Conservation (phyloP, 495 filamentous ascomycete genomes). For the Choiromyces venosus region DNA sequence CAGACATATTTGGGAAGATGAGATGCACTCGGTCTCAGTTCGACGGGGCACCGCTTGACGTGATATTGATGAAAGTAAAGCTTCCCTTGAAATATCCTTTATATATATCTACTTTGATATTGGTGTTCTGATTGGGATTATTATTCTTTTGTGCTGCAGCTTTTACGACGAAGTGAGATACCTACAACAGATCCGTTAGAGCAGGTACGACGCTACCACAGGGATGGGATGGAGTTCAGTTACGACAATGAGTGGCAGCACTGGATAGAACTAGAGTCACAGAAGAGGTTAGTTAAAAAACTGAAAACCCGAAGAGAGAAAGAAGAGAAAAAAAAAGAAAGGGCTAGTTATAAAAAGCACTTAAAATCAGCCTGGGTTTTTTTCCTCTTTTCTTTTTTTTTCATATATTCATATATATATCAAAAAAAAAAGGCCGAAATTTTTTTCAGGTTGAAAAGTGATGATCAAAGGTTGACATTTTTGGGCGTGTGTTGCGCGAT, state of each 20-base stretch:
- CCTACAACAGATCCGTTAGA: slow-evolving; percentile 36
- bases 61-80: slow-evolving; percentile 40
- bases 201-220: slow-evolving; percentile 31
- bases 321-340: background rate
- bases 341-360: background rate
- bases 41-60: slow-evolving; percentile 37
- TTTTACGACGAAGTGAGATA: slow-evolving; percentile 37
- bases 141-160: slow-evolving; percentile 15
- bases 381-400: background rate
- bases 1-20: slow-evolving; percentile 41
- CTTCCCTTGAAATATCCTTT: slow-evolving; percentile 7
- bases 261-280: slow-evolving; percentile 41
- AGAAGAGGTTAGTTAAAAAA: slow-evolving; percentile 33
- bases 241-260: slow-evolving; percentile 41
- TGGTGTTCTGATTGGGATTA: slow-evolving; percentile 1
- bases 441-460: background rate
- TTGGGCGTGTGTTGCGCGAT: background rate
- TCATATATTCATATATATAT: background rate
- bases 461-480: background rate
- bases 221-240: slow-evolving; percentile 38
- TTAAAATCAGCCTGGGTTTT: background rate
- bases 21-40: slow-evolving; percentile 37
- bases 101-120: slow-evolving; percentile 15
- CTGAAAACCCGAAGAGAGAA: background rate
- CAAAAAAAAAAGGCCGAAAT: background rate